Evolutionary conservation across 2,329 filamentous ascomycete species (phyloP), one percentile per base, ranked within the genome.

Genomic region (Microcyclosporella mali): DNA sequence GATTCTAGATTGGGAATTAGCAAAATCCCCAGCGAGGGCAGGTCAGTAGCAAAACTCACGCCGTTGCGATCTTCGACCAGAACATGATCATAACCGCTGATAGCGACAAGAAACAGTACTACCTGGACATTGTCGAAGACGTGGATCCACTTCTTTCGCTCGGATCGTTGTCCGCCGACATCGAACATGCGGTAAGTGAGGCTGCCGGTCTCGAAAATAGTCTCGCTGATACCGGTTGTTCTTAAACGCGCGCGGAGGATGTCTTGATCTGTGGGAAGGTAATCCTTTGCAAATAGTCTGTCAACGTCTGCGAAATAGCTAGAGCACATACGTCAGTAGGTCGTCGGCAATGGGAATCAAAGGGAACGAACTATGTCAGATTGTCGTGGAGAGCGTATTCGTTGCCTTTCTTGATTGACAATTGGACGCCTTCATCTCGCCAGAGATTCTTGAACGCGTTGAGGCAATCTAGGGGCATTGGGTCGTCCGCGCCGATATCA

Each of bases 331-430:
- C 10, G 33, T 34, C 33, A 34, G 16, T 34, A 34, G 16, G 6
- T 17, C 6, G 10, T 18, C 10, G 3, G 10, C 9, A 6, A 15
- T 17, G 14, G 6, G 3, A 6, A 11, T n/a, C 21, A 15, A 4
- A 17, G 33, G 17, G 12, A 18, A 72, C 85, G 60, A 72, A 95
- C 88, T 95, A 98, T 69, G 82, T 81, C 54, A 97, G 70, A 61
- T 97, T 97, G 70, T 97, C 92, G 65, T 97, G 89, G 37, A 97
- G 77, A 14, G 92, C 90, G 67, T 90, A 97, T 70, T 95, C 90
- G 65, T 97, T 95, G 56, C 92, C 92, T 68, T 92, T 90, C 37
- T 81, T 75, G 53, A 97, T 92, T n/a, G 88, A 88, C 57, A 81
- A 73, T 64, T 88, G 87, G 40, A 97, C 85, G 46, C 89, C 88